These are phyloP conservation scores for Cucurbita pepo DNA, from an alignment of 306 rosid species.

Conservation along the genomic window DNA sequence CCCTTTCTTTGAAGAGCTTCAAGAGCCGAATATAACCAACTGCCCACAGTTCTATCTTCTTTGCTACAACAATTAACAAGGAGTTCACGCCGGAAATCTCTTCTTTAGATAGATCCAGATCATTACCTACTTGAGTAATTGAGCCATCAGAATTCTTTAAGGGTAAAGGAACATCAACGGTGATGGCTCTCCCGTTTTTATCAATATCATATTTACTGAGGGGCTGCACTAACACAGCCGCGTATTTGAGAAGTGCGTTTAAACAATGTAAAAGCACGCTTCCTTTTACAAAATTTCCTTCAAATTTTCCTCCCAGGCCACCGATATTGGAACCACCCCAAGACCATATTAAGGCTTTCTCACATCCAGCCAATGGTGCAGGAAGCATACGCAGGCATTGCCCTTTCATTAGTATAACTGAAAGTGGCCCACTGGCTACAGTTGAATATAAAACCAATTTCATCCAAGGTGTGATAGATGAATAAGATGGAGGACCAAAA, in stretches of 20 bases:
- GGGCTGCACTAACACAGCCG: slow-evolving; percentile 88
- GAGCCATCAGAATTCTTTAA: slow-evolving; percentile 73
- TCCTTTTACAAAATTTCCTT: slow-evolving; percentile 78
- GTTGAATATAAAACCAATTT: slow-evolving; percentile 78
- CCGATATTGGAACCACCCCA: slow-evolving; percentile 83
- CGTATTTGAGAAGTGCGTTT: slow-evolving; percentile 68
- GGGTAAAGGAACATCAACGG: slow-evolving; percentile 86
- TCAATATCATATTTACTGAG: slow-evolving; percentile 63
- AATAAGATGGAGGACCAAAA: slow-evolving; percentile 92
- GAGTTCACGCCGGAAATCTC: slow-evolving; percentile 49
- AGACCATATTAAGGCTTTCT: slow-evolving; percentile 92
- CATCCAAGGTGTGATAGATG: slow-evolving; percentile 97
- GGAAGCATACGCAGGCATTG: slow-evolving; percentile 87
- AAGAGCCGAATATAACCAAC: slow-evolving; percentile 80
- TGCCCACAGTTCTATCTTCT: slow-evolving; percentile 55
- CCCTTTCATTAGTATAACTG: slow-evolving; percentile 90
- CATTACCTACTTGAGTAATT: slow-evolving; percentile 42
- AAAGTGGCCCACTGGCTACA: slow-evolving; percentile 64
- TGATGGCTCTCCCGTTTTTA: slow-evolving; percentile 45
- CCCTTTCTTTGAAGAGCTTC: slow-evolving; percentile 53
- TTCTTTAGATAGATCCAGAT: slow-evolving; percentile 45
- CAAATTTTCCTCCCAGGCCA: slow-evolving; percentile 77
- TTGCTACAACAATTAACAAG: slow-evolving; percentile 43
- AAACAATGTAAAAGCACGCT: slow-evolving; percentile 71
- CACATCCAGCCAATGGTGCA: slow-evolving; percentile 87